Percentiles rank a stretch among this genome's conserved stretches.
Evolutionary conservation across 2,329 filamentous ascomycete species (phyloP).

Genomic region (Zarea fungicola): DNA sequence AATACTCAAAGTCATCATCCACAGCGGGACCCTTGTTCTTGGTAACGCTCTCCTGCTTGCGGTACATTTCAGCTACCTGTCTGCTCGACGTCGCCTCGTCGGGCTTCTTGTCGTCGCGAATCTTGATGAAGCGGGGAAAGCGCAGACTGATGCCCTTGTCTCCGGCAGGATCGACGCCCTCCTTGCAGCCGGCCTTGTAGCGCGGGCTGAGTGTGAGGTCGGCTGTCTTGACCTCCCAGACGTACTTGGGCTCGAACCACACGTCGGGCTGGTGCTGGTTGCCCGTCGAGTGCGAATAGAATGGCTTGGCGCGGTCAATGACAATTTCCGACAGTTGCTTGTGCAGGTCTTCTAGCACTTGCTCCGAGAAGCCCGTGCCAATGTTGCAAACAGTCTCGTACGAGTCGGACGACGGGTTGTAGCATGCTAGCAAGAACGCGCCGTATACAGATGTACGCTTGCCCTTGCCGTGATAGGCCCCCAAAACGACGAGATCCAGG

Average conservation of each 20-base stretch:
- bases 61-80: constrained; percentile 95
- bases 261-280: constrained; percentile 95
- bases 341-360: constrained; percentile 84
- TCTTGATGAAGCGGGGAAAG: constrained; percentile 89
- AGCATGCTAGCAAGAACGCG: constrained; percentile 91
- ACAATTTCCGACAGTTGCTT: constrained; percentile 66
- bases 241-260: constrained; percentile 91
- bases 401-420: constrained; percentile 71
- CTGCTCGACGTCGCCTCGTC: constrained; percentile 80
- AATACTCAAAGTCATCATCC: constrained; percentile 99
- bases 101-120: constrained; percentile 91
- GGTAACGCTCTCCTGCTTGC: constrained; percentile 82
- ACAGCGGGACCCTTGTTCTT: constrained; percentile 82
- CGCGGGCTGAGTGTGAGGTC: constrained; percentile 88
- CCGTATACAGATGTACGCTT: constrained; percentile 96
- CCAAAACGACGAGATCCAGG: constrained; percentile 90
- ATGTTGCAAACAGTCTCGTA: constrained; percentile 99
- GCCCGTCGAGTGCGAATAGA: constrained; percentile 79
- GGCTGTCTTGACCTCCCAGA: constrained; percentile 97
- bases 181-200: constrained; percentile 84
- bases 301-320: constrained; percentile 90
- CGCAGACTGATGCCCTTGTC: constrained; percentile 80
- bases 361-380: constrained; percentile 93
- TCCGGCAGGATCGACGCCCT: constrained; percentile 66
- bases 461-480: constrained; percentile 89